Conservation (phyloP, 148 eudicot species). For the Rhododendron henanense region DNA sequence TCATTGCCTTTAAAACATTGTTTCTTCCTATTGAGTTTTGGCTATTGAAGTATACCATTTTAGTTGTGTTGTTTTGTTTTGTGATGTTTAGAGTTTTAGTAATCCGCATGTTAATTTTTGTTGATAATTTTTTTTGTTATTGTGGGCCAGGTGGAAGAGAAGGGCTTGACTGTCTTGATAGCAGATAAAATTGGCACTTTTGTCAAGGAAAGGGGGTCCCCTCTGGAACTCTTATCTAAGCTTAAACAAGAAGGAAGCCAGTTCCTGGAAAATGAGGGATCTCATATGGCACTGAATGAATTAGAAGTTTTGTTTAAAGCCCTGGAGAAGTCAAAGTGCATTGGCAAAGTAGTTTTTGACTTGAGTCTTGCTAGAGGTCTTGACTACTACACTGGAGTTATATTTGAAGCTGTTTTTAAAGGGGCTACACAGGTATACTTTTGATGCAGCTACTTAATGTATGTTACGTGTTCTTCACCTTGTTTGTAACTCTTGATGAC, state of each 20-base stretch:
- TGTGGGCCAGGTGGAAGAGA: constrained; percentile 73
- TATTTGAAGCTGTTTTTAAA: constrained; percentile 90
- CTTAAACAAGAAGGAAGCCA: constrained; percentile 66
- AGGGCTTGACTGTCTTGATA: constrained; percentile 68
- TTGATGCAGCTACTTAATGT: background rate
- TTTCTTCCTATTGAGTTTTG: background rate
- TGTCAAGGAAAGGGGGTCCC: constrained; percentile 75
- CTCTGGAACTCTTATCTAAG: constrained; percentile 66
- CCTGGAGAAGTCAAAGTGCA: constrained; percentile 56
- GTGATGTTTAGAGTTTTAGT: constrained; percentile 1
- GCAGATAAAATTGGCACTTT: constrained; percentile 80
- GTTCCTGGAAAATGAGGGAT: constrained; percentile 55
- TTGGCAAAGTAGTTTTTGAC: constrained; percentile 83
- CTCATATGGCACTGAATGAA: constrained; percentile 64
- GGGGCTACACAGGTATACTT: constrained; percentile 80
- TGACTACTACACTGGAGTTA: constrained; percentile 95
- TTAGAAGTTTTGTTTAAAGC: constrained; percentile 79
- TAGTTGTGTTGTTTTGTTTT: background rate
- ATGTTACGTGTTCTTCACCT: background rate
- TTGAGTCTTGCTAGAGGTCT: constrained; percentile 98
- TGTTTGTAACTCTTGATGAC: background rate
- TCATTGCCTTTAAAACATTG: background rate
- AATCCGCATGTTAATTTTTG: background rate
- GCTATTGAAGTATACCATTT: background rate
- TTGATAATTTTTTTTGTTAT: background rate